Evolutionary conservation across 306 rosid species (phyloP).

Genomic region (Inga laurina): DNA sequence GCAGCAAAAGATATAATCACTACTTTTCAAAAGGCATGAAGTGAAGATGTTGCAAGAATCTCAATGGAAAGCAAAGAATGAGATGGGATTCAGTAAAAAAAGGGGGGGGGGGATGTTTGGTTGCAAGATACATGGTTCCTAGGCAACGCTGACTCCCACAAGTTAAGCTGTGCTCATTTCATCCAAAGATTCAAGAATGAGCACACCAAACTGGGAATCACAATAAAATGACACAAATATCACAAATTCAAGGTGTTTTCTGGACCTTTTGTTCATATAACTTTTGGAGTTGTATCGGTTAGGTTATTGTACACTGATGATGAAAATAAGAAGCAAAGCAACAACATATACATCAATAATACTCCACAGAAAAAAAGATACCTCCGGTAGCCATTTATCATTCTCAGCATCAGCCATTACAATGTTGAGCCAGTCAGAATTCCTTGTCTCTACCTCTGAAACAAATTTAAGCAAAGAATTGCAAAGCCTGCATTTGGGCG

Average conservation of each 20-base stretch:
- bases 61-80: neutral
- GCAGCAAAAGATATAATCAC: neutral
- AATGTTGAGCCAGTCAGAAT: constrained; percentile 72
- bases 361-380: constrained; percentile 18
- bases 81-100: neutral
- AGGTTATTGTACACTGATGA: neutral
- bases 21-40: neutral
- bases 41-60: neutral
- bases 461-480: constrained; percentile 65
- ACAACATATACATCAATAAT: neutral
- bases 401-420: constrained; percentile 97
- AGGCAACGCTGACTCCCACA: neutral
- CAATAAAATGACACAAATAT: neutral
- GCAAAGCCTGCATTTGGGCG: constrained; percentile 85
- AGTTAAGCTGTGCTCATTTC: neutral
- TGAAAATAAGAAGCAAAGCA: neutral
- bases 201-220: neutral
- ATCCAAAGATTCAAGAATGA: neutral
- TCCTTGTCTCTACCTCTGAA: constrained; percentile 63
- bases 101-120: too few species aligned
- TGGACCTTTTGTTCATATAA: neutral
- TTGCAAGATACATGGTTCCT: neutral
- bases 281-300: neutral
- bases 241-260: neutral
- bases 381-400: constrained; percentile 80